Evolutionary conservation across 352 stramenopile species (phyloP).

Genomic region (Globisporangium radiosum): DNA sequence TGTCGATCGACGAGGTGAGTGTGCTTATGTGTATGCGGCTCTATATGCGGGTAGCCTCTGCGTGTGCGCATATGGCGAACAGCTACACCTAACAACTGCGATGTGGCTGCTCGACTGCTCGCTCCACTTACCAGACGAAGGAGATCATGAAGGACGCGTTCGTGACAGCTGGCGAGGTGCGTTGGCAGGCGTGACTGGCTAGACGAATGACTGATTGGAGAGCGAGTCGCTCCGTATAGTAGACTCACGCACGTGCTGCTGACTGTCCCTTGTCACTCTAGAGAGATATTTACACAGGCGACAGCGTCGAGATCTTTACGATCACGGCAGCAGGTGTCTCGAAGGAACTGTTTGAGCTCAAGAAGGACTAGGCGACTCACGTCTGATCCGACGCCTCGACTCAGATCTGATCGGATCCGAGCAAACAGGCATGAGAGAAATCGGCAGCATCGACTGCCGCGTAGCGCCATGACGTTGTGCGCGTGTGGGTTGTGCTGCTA

Average conservation of each 20-base stretch:
- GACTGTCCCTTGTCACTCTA: slow-evolving; percentile 11
- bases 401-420: too few relatives aligned
- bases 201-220: too few relatives aligned
- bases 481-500: too few relatives aligned
- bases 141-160: slow-evolving; percentile 99
- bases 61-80: not conserved
- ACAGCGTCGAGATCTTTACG: slow-evolving; percentile 96
- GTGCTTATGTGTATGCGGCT: not conserved
- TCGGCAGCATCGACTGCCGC: too few relatives aligned
- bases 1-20: slow-evolving; percentile 84
- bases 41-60: not conserved
- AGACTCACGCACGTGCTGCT: slow-evolving; percentile 1
- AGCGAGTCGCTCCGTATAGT: too few relatives aligned
- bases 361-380: slow-evolving; percentile 88
- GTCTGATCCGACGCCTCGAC: too few relatives aligned
- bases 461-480: too few relatives aligned
- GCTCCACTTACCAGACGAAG: slow-evolving; percentile 60
- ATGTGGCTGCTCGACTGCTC: not conserved
- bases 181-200: not conserved
- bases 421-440: too few relatives aligned
- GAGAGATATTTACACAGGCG: slow-evolving; percentile 99
- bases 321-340: slow-evolving; percentile 92
- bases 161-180: slow-evolving; percentile 93
- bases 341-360: slow-evolving; percentile 91
- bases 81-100: not conserved